Base-by-base conservation (phyloP, 345 rosid genomes). In the Salix arbutifolia region DNA sequence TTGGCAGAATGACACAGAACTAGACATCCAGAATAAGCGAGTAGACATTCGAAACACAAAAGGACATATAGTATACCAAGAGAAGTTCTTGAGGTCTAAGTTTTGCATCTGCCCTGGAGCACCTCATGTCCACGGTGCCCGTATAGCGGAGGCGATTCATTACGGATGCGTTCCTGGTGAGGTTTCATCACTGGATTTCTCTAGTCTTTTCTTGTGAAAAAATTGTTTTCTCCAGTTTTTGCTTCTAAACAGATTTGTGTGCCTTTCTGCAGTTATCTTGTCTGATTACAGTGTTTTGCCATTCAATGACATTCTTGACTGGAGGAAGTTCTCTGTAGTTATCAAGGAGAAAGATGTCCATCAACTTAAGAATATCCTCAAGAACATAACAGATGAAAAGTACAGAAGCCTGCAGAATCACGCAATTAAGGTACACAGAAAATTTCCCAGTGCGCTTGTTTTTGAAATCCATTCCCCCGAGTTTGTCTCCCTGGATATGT, bases 101-200 rank as follows among this genome's bases (percentile, higher is more conserved):
- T 81, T 76, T 56, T 81, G 84, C 74, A 68, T 76, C 19, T 77
- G 78, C 64, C 80, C 77, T 67, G 61, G 71, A 30, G 69, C 74
- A 14, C 74, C 71, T 8, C 70, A 61, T 35, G 80, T 50, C 56
- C 77, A 61, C 19, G 61, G 58, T 67, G 66, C 62, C 3, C 48
- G 64, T 19, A 94, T 96, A 79, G 84, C 97, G 26, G 99, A 96
- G 83, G 92, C 99, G 5, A 96, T 96, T 67, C 99, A 96, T 77
- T 96, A 96, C 70, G 99, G 97, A 76, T 96, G 99, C 83, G 76
- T 93, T 82, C 99, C 99, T 74, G 99, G 99, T 93, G 86, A 79
- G 86, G 65, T 61, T 21, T 42, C 19, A 19, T 65, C 4, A 25
- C 42, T 28, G 80, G 53, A 72, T 60, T 81, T 81, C 3, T 6